Evolutionary conservation across 1,139 yeast species (phyloP).

Genomic region (Nakaseomyces kungkrabaensis): DNA sequence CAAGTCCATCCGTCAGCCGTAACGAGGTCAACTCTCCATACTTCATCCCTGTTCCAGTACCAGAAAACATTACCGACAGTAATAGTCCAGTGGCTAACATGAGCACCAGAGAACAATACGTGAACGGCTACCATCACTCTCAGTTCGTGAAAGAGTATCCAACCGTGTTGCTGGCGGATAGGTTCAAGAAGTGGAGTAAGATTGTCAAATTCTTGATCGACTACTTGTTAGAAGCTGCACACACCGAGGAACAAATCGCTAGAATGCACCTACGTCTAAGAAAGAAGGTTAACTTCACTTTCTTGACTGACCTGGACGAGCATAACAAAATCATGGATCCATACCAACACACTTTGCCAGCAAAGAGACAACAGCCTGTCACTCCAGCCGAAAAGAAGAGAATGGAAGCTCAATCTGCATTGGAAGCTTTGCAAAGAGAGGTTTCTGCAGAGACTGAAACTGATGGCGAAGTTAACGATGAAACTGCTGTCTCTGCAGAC

Average conservation of each 20-base stretch:
- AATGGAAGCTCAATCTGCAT: background rate
- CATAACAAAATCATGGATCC: slow-evolving; percentile 28
- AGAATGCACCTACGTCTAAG: slow-evolving; percentile 52
- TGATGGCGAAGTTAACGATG: slow-evolving; percentile 2
- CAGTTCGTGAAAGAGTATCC: slow-evolving; percentile 27
- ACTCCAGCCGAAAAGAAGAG: slow-evolving; percentile 10
- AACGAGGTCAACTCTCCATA: slow-evolving; percentile 29
- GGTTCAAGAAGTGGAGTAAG: slow-evolving; percentile 61
- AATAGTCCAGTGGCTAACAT: background rate
- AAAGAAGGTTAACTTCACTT: slow-evolving; percentile 48
- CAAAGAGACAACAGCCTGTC: slow-evolving; percentile 13
- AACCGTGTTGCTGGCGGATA: slow-evolving; percentile 32
- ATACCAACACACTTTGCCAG: slow-evolving; percentile 10
- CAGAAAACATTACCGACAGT: slow-evolving; percentile 9
- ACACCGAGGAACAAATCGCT: slow-evolving; percentile 58
- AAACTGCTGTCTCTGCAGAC: slow-evolving; percentile 8
- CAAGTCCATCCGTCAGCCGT: background rate
- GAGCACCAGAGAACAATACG: background rate
- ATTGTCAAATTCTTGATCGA: slow-evolving; percentile 50
- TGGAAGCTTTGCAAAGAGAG: background rate
- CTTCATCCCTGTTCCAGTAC: slow-evolving; percentile 28
- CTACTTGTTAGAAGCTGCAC: slow-evolving; percentile 50
- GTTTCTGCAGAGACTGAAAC: background rate
- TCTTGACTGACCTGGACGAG: slow-evolving; percentile 31
- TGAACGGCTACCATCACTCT: slow-evolving; percentile 1